Evolutionary conservation across 1,284 basidiomycete species (phyloP).

Genomic region (Porodaedalea pini): DNA sequence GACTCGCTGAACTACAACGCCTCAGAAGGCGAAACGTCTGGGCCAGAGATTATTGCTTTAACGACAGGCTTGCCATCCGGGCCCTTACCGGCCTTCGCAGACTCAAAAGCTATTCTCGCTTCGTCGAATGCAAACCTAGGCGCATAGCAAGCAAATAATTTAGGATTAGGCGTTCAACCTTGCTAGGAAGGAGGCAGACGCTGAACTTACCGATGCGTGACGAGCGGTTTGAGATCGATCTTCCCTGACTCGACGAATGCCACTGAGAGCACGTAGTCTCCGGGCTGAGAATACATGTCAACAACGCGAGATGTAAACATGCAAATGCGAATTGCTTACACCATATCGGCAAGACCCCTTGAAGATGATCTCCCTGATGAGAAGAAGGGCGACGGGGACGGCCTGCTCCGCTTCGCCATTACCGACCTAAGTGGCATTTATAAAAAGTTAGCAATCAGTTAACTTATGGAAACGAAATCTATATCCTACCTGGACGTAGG

Average conservation of each 20-base stretch:
- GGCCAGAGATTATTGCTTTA: conserved; percentile 76
- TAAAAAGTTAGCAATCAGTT: conserved; percentile 47
- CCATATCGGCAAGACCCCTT: conserved; percentile 88
- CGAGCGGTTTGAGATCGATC: conserved; percentile 83
- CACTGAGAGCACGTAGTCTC: conserved; percentile 83
- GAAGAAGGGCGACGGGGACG: conserved; percentile 57
- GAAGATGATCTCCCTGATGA: conserved; percentile 75
- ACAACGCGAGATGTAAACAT: neutral
- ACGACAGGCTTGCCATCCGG: conserved; percentile 66
- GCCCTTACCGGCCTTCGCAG: conserved; percentile 75
- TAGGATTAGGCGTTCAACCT: conserved; percentile 1
- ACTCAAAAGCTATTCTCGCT: conserved; percentile 77
- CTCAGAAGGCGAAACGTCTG: too few relatives aligned
- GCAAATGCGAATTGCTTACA: conserved; percentile 38
- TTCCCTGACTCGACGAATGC: conserved; percentile 74
- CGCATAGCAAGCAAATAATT: neutral
- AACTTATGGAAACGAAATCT: conserved; percentile 42
- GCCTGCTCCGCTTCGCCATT: conserved; percentile 64
- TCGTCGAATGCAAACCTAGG: conserved; percentile 73
- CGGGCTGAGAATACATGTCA: conserved; percentile 47
- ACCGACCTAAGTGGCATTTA: conserved; percentile 68
- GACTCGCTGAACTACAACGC: too few relatives aligned
- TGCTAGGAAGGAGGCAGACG: neutral
- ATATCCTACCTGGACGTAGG: conserved; percentile 61
- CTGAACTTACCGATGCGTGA: conserved; percentile 72